A percentile compares a stretch with the other conserved stretches of the same genome.
These are phyloP conservation scores for Rhodotorula sp. DNA, from an alignment of 1,284 basidiomycete genomes.

Conservation along the genomic window DNA sequence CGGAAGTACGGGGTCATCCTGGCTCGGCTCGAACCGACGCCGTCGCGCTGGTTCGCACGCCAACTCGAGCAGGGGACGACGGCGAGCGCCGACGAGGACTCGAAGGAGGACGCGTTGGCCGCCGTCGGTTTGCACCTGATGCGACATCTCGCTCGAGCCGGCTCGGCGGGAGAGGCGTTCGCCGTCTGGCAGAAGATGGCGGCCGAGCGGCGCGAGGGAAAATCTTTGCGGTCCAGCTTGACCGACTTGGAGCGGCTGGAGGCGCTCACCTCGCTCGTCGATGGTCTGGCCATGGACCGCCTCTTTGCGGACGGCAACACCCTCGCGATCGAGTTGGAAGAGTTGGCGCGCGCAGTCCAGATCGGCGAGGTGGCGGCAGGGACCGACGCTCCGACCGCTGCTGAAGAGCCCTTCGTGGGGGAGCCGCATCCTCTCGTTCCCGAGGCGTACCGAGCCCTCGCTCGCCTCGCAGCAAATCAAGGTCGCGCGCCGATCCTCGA, in stretches of 20 bases:
- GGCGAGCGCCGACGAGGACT: neutral
- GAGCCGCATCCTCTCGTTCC: neutral
- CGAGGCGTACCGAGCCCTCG: constrained; percentile 11
- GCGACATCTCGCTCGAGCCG: constrained; percentile 3
- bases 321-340: constrained; percentile 4
- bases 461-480: constrained; percentile 21
- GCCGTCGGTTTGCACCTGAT: constrained; percentile 6
- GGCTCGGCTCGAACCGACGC: constrained; percentile 13
- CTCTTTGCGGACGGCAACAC: constrained; percentile 23
- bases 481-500: constrained; percentile 8
- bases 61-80: neutral
- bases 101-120: neutral
- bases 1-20: constrained; percentile 28
- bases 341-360: neutral
- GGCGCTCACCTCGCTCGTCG: constrained; percentile 20
- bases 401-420: too few species aligned
- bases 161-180: constrained; percentile 15
- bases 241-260: neutral
- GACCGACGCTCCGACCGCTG: neutral
- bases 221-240: too few species aligned
- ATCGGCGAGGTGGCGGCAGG: neutral
- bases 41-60: constrained; percentile 4
- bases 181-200: constrained; percentile 8
- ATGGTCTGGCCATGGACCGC: constrained; percentile 16
- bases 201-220: neutral